Evolutionary conservation across 345 rosid species (phyloP).

Genomic region (Excoecaria agallocha): DNA sequence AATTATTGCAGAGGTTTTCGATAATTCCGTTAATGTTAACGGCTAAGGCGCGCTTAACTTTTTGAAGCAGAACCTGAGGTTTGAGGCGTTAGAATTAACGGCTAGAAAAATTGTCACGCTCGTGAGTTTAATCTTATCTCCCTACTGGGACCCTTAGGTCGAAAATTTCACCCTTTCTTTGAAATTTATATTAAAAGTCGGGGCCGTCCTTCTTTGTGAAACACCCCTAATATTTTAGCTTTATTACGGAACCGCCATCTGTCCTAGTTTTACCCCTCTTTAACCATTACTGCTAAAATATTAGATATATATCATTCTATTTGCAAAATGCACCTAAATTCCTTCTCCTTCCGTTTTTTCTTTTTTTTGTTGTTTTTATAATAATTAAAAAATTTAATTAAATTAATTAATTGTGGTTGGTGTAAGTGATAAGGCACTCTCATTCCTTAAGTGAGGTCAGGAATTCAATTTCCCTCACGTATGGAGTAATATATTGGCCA

Average conservation of each 20-base stretch:
- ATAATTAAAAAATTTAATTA: too few species aligned
- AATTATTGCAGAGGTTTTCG: slow-evolving; percentile 27
- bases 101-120: slow-evolving; percentile 11
- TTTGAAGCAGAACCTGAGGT: background rate
- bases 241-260: slow-evolving; percentile 13
- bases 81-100: slow-evolving; percentile 26
- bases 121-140: slow-evolving; percentile 27
- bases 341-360: too few species aligned
- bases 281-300: too few species aligned
- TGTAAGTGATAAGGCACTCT: too few species aligned
- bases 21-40: slow-evolving; percentile 28
- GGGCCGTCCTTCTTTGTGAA: slow-evolving; percentile 9
- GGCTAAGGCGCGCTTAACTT: slow-evolving; percentile 11
- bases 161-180: slow-evolving; percentile 9
- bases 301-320: too few species aligned
- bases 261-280: too few species aligned
- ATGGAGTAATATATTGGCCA: too few species aligned
- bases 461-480: too few species aligned
- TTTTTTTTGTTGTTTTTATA: too few species aligned
- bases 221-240: slow-evolving; percentile 6
- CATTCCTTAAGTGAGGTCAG: too few species aligned
- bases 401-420: too few species aligned
- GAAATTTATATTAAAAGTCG: background rate
- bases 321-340: too few species aligned
- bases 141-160: slow-evolving; percentile 22